A percentile compares a stretch with the other conserved stretches of the same genome.
phyloP scores from a whole-genome alignment of 768 basidiomycete species.

The Auricularia heimuer region DNA sequence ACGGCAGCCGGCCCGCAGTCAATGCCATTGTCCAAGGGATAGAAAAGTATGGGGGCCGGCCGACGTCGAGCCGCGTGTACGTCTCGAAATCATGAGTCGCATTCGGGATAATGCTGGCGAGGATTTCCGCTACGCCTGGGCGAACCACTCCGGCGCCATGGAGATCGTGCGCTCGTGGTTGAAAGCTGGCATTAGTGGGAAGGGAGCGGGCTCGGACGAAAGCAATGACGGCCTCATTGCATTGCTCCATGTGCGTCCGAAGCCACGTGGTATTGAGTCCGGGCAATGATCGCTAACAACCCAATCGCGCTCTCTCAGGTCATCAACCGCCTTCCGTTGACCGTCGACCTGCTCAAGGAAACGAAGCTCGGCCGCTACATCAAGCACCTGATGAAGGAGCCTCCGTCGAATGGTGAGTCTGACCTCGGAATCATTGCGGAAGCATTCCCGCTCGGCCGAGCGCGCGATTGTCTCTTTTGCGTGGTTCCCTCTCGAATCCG shows the following conservation, averaged over 20 bases:
- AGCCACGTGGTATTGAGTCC: not conserved
- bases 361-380: slow-evolving; percentile 77
- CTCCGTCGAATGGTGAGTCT: slow-evolving; percentile 71
- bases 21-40: slow-evolving; percentile 47
- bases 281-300: not conserved
- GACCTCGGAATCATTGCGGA: not conserved
- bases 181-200: slow-evolving; percentile 53
- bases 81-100: slow-evolving; percentile 68
- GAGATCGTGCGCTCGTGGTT: slow-evolving; percentile 77
- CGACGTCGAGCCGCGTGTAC: slow-evolving; percentile 55
- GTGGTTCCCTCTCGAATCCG: not conserved
- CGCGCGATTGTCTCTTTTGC: slow-evolving; percentile 5
- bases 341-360: slow-evolving; percentile 52
- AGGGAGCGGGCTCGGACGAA: slow-evolving; percentile 48
- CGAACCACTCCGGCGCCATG: slow-evolving; percentile 64
- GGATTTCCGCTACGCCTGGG: slow-evolving; percentile 82
- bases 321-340: slow-evolving; percentile 74
- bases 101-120: slow-evolving; percentile 78
- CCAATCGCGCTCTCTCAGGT: slow-evolving; percentile 36
- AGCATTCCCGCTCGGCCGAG: slow-evolving; percentile 4
- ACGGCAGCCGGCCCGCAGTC: slow-evolving; percentile 45
- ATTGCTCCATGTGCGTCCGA: slow-evolving; percentile 64
- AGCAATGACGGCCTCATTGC: slow-evolving; percentile 60
- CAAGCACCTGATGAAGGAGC: slow-evolving; percentile 65
- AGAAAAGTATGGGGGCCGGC: slow-evolving; percentile 43